Evolutionary conservation across 148 eudicot species (phyloP).

Genomic region (Pouteria glomerata): DNA sequence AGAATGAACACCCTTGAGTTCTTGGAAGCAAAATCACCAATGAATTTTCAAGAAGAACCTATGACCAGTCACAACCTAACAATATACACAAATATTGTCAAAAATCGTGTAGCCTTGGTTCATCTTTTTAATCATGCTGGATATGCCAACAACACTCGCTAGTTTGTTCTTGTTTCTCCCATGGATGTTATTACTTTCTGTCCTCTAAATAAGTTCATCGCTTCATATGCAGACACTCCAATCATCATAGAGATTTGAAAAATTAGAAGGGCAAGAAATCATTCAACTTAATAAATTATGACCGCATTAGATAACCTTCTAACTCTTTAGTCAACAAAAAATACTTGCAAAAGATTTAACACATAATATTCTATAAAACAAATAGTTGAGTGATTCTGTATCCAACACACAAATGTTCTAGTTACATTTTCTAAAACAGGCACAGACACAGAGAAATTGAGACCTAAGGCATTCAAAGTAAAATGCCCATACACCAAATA

Average conservation of each 20-base stretch:
- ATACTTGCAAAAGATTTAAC: constrained; percentile 18
- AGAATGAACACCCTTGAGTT: too few species aligned
- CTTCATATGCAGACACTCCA: constrained; percentile 15
- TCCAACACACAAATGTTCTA: background rate
- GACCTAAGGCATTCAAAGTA: background rate
- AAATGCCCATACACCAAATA: background rate
- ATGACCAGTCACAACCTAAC: background rate
- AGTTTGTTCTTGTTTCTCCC: constrained; percentile 8
- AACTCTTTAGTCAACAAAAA: too few species aligned
- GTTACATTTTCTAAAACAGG: background rate
- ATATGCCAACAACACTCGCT: constrained; percentile 32
- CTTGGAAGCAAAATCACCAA: too few species aligned
- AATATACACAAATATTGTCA: constrained; percentile 46
- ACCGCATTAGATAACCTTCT: background rate
- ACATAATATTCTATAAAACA: constrained; percentile 18
- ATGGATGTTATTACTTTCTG: constrained; percentile 15
- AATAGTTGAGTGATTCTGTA: constrained; percentile 9
- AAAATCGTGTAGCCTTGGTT: constrained; percentile 46
- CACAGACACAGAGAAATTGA: background rate
- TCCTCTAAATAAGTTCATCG: constrained; percentile 17
- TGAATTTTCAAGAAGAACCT: too few species aligned
- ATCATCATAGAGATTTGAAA: constrained; percentile 11
- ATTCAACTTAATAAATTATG: background rate
- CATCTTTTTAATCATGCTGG: constrained; percentile 36
- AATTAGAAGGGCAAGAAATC: background rate